These are phyloP conservation scores for Lunularia cruciata DNA, from an alignment of 225 moss, liverwort and hornwort species.

Conservation along the genomic window DNA sequence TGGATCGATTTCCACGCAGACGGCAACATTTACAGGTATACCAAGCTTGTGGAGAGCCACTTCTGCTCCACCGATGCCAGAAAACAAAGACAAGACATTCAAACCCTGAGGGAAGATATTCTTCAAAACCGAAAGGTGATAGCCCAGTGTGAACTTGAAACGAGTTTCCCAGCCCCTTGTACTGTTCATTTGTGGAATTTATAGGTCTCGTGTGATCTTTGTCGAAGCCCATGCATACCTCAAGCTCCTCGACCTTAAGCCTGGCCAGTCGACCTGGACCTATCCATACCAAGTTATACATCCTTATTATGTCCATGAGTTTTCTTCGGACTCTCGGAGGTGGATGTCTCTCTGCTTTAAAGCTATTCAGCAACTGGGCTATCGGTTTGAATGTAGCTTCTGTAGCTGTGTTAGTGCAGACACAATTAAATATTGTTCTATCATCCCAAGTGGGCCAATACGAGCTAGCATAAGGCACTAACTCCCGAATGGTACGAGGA, in stretches of 20 bases:
- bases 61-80: slow-evolving; percentile 92
- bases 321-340: neutral
- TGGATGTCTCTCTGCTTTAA: neutral
- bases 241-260: slow-evolving; percentile 30
- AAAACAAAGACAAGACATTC: slow-evolving; percentile 70
- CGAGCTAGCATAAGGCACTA: slow-evolving; percentile 50
- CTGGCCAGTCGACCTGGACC: slow-evolving; percentile 44
- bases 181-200: slow-evolving; percentile 42
- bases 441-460: slow-evolving; percentile 80
- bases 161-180: slow-evolving; percentile 70
- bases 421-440: slow-evolving; percentile 55
- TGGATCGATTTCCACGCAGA: slow-evolving; percentile 77
- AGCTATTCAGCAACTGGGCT: slow-evolving; percentile 10
- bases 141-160: slow-evolving; percentile 84
- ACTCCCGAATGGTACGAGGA: slow-evolving; percentile 68
- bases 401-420: slow-evolving; percentile 19
- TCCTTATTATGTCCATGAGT: slow-evolving; percentile 12
- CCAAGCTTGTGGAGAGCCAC: slow-evolving; percentile 79
- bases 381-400: slow-evolving; percentile 39
- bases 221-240: slow-evolving; percentile 69
- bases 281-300: slow-evolving; percentile 33
- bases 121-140: slow-evolving; percentile 75
- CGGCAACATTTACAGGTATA: slow-evolving; percentile 60
- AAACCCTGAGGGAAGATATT: slow-evolving; percentile 61
- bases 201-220: slow-evolving; percentile 50